Base-by-base conservation (phyloP, 192 early-diverging fungal species). In the Backusella liffmaniae region DNA sequence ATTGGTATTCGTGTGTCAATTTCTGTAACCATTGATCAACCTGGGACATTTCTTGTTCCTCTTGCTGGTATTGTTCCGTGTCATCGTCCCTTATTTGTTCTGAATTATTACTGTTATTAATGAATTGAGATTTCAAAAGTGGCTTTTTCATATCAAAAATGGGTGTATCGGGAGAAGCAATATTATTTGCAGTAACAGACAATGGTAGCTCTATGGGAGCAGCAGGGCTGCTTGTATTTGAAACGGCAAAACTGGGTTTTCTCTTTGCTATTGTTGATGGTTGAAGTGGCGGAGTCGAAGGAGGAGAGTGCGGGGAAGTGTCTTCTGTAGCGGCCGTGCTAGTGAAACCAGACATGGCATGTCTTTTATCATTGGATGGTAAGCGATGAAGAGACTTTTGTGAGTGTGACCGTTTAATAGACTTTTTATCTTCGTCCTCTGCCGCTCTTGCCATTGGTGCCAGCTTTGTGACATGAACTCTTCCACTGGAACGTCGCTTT, bases 51-150 rank as follows among this genome's bases (percentile, higher is more conserved):
- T 75, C 21, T 75, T 68, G 42, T 80, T 81, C 34, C 73, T 78
- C 16, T 73, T 82, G 67, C 73, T 74, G 3, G 71, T 81, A 29
- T 76, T 42, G 21, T 70, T 73, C 37, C 71, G 81, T 69, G 56
- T 82, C 84, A 46, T 85, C 82, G 51, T 80, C 67, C 5, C 70
- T 76, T 26, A 83, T 83, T 67, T 79, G 73, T 39, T 85, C 76
- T 46, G 73, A 42, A 56, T 74, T 76, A 5, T 46, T 70, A 5
- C 26, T 69, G 36, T 32, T 12, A 29, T 13, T 62, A 56, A 32
- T 32, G 30, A 72, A 72, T 44, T 72, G 70, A 10, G 70, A 72
- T 15, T 44, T 35, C 13, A 70, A 44, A 39, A 72, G 13, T 29
- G 70, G 70, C 18, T 72, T 72, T 44, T 51, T 72, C 26, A 62